Conservation (phyloP, 2,329 filamentous ascomycete genomes). For the Zymoseptoria ardabiliae region DNA sequence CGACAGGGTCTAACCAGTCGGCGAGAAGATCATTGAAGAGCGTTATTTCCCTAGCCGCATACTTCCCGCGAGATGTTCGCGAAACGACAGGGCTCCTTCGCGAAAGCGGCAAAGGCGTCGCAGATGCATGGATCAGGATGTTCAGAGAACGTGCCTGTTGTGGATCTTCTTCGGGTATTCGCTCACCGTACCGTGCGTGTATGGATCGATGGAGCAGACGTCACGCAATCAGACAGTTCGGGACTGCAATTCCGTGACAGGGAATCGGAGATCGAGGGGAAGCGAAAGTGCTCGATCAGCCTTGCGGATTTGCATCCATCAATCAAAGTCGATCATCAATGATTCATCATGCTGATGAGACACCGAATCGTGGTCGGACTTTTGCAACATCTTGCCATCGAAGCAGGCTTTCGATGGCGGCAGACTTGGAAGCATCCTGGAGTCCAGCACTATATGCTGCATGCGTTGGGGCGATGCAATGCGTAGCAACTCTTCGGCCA, state of each 20-base stretch:
- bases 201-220: neutral
- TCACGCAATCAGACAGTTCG: neutral
- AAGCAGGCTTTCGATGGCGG: neutral
- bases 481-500: neutral
- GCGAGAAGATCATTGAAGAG: neutral
- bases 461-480: neutral
- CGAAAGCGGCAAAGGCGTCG: neutral
- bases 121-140: neutral
- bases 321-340: neutral
- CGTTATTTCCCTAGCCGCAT: neutral
- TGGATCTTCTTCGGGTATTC: neutral
- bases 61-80: neutral
- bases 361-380: neutral
- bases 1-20: neutral
- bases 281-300: neutral
- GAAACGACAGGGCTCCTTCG: neutral
- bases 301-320: neutral
- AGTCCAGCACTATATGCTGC: neutral
- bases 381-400: neutral
- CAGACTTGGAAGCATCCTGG: neutral
- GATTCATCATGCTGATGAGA: neutral
- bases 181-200: neutral
- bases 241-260: neutral
- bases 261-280: neutral
- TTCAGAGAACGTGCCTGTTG: neutral